Base-by-base conservation (phyloP, 768 basidiomycete genomes). In the Tricholoma bakamatsutake region DNA sequence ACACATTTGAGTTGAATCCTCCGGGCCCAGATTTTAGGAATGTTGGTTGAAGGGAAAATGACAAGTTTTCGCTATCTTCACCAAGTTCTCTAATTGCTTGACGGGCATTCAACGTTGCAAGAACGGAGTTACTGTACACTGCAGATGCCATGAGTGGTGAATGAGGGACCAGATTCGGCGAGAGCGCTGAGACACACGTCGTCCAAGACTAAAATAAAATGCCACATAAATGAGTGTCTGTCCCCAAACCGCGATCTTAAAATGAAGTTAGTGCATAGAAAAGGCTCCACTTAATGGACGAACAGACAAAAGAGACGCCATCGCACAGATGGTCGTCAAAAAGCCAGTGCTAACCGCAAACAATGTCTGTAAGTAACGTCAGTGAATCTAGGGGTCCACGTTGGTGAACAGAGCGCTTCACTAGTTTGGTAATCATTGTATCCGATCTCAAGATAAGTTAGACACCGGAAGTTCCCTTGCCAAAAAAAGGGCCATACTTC, bases 101-200 rank as follows among this genome's bases (percentile, higher is more conserved):
- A 55, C 71, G 68, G 56, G 79, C 79, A 59, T 82, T 82, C 53
- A 82, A 66, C 6, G 80, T 81, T 2, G 79, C 80, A 43, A 82
- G 71, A 24, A 81, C 68, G 21, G 80, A 80, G 64, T 83, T 83
- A 49, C 76, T 76, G 61, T 83, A 80, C 15, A 81, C 81, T 81
- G 53, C 28, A 33, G 28, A 46, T 42, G 33, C 39, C 31, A 27
- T 11, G 52, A 18, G 40, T 43, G 43, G 27, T 24, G 52, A 18
- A 31, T 43, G 43, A 45, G 9, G 24, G 24, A 13, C 24, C 43
- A 27, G 12, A 12, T 12, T 13, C 12, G 12, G 5, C 11, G 4
- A 45, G 9, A 24, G 43, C 12, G 27, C 21, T 24, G 21, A 35
- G 47, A 69, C 75, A 57, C 61, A 79, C 80, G 63, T 59, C 79